Evolutionary conservation across 371 early-diverging fungal species (phyloP).

Genomic region (Mortierella sp.): DNA sequence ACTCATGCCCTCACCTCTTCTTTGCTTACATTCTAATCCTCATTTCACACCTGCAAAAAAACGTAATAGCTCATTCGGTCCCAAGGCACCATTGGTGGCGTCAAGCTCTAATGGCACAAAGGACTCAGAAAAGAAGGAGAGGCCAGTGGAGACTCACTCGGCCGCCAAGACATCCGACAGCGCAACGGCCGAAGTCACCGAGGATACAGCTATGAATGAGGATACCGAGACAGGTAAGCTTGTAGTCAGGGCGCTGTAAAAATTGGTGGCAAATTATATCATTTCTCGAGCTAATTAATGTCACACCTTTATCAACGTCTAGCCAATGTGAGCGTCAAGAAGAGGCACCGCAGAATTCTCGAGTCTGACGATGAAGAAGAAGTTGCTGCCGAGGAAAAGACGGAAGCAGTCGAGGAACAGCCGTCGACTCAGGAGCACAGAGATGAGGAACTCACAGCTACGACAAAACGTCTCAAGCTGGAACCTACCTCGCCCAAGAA

Average conservation of each 20-base stretch:
- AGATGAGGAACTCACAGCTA: slow-evolving; percentile 37
- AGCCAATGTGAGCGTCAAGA: slow-evolving; percentile 35
- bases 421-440: slow-evolving; percentile 24
- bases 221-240: slow-evolving; percentile 33
- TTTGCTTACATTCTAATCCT: background rate
- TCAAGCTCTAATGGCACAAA: slow-evolving; percentile 24
- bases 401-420: background rate
- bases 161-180: background rate
- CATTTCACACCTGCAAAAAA: background rate
- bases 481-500: slow-evolving; percentile 35
- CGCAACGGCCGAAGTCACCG: background rate
- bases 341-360: slow-evolving; percentile 37
- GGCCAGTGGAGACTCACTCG: background rate
- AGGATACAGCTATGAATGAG: slow-evolving; percentile 32
- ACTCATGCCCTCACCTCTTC: background rate
- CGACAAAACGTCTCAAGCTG: slow-evolving; percentile 44
- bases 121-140: slow-evolving; percentile 3
- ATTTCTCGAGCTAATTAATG: background rate
- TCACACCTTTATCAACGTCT: background rate
- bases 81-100: slow-evolving; percentile 52
- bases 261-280: slow-evolving; percentile 19
- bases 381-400: background rate
- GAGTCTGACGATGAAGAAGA: slow-evolving; percentile 43
- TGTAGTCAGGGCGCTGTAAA: background rate
- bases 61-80: slow-evolving; percentile 40